These are phyloP conservation scores for Apiotrichum porosum DNA, from an alignment of 1,284 basidiomycete species.

Conservation along the genomic window DNA sequence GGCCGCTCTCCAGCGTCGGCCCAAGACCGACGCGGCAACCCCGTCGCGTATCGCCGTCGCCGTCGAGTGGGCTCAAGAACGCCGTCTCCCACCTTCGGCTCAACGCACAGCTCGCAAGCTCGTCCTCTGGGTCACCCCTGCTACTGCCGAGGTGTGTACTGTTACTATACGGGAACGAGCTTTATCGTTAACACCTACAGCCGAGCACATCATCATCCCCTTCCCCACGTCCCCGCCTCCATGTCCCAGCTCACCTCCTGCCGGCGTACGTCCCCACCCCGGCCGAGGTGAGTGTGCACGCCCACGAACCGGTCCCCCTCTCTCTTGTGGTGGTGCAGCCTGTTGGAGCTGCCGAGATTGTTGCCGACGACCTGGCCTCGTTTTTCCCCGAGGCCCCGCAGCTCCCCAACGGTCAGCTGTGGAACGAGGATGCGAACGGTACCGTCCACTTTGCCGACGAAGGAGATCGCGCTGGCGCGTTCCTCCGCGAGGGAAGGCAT, in stretches of 20 bases:
- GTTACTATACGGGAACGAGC: background rate
- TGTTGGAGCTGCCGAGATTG: slow-evolving; percentile 15
- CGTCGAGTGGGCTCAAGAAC: slow-evolving; percentile 12
- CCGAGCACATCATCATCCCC: background rate
- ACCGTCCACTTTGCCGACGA: slow-evolving; percentile 14
- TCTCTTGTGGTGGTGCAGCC: slow-evolving; percentile 41
- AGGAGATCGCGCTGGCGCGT: slow-evolving; percentile 4
- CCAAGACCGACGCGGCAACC: background rate
- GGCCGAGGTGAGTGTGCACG: slow-evolving; percentile 20
- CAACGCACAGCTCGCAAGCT: slow-evolving; percentile 9
- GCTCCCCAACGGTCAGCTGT: slow-evolving; percentile 3
- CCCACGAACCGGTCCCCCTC: slow-evolving; percentile 35
- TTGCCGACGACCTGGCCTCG: slow-evolving; percentile 18
- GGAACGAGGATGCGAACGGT: background rate
- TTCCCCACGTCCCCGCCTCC: slow-evolving; percentile 13
- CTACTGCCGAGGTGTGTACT: slow-evolving; percentile 7
- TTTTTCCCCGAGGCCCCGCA: slow-evolving; percentile 9
- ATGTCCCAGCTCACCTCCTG: slow-evolving; percentile 29
- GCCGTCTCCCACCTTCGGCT: slow-evolving; percentile 5
- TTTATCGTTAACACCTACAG: background rate
- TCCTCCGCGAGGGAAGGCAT: slow-evolving; percentile 11
- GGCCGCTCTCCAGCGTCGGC: slow-evolving; percentile 3
- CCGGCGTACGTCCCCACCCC: slow-evolving; percentile 30
- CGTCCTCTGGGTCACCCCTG: slow-evolving; percentile 12
- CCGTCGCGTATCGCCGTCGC: slow-evolving; percentile 9